Percentiles rank a stretch among this genome's conserved stretches.
These are phyloP conservation scores for Nemophila menziesii DNA, from an alignment of 257 asterid species.

Conservation along the genomic window DNA sequence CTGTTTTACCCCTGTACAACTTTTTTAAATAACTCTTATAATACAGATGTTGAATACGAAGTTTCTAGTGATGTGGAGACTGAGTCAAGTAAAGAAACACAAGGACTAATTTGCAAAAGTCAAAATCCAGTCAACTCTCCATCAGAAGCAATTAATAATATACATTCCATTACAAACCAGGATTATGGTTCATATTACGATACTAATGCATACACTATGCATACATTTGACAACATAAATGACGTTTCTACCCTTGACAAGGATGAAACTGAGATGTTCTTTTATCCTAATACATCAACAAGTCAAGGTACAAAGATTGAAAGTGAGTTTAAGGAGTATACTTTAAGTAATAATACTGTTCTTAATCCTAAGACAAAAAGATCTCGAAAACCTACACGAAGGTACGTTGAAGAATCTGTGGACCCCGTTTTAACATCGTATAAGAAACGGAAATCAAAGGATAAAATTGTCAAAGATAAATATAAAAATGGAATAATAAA, in stretches of 20 bases:
- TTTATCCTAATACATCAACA: conserved; percentile 15
- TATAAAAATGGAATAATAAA: conserved; percentile 29
- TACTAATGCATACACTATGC: conserved; percentile 31
- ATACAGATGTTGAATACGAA: conserved; percentile 68
- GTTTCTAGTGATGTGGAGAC: conserved; percentile 49
- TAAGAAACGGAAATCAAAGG: conserved; percentile 35
- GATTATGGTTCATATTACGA: conserved; percentile 24
- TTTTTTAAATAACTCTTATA: not conserved
- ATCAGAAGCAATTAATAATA: conserved; percentile 27
- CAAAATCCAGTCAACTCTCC: conserved; percentile 26
- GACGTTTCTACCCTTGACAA: conserved; percentile 52
- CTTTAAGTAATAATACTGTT: conserved; percentile 12
- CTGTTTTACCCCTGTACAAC: not conserved
- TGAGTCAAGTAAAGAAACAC: conserved; percentile 49
- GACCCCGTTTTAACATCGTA: conserved; percentile 30
- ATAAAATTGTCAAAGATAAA: conserved; percentile 29
- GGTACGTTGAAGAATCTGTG: conserved; percentile 73
- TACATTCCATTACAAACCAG: conserved; percentile 23
- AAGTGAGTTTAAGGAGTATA: conserved; percentile 18
- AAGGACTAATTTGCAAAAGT: conserved; percentile 35
- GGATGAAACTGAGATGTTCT: conserved; percentile 23
- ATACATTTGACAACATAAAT: conserved; percentile 36
- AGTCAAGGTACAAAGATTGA: conserved; percentile 19
- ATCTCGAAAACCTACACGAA: conserved; percentile 79
- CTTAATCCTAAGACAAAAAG: conserved; percentile 45